Conservation (phyloP, 1,139 yeast genomes). For the Saccharomyces hybrid region DNA sequence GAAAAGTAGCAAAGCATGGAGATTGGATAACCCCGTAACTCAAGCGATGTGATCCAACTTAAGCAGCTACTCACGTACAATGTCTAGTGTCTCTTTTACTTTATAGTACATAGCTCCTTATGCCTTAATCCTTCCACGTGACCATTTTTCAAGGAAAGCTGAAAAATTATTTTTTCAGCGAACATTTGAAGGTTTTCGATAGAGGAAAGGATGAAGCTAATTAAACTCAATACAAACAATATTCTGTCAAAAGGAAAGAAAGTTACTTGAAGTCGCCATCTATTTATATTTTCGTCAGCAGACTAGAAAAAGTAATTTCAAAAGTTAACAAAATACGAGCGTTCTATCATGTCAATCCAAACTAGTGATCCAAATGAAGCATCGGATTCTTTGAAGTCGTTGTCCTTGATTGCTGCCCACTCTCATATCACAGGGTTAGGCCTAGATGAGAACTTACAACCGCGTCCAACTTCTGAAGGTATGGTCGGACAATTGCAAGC, state of each 20-base stretch:
- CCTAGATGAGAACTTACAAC: conserved; percentile 84
- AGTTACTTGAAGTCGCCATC: no score
- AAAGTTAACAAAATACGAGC: not conserved
- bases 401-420: conserved; percentile 87
- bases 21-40: not conserved
- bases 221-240: not conserved
- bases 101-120: not conserved
- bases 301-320: not conserved
- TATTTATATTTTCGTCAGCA: not conserved
- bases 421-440: conserved; percentile 96
- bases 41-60: not conserved
- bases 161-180: conserved; percentile 1
- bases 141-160: conserved; percentile 1
- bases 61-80: not conserved
- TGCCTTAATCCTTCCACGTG: not conserved
- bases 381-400: conserved; percentile 37
- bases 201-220: not conserved
- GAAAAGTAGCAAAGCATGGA: not conserved
- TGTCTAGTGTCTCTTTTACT: not conserved
- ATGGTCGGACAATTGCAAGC: conserved; percentile 98
- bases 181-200: not conserved
- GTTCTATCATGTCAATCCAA: conserved; percentile 37
- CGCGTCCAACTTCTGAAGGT: conserved; percentile 75
- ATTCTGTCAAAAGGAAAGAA: not conserved
- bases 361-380: conserved; percentile 40